Evolutionary conservation across 2,329 filamentous ascomycete species (phyloP).

Genomic region (Talaromyces albobiverticillius): DNA sequence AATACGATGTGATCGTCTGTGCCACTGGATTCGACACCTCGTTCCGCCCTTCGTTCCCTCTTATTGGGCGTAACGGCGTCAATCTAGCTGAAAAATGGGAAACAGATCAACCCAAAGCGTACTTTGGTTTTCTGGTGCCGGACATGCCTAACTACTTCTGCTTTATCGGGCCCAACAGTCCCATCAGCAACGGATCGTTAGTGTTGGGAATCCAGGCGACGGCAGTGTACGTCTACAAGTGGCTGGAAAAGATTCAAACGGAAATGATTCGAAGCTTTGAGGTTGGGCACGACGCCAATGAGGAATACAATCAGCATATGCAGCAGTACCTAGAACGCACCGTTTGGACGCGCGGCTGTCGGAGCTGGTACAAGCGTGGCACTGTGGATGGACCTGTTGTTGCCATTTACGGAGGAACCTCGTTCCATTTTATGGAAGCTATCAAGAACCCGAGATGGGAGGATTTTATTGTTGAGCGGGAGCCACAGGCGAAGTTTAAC

Average conservation of each 20-base stretch:
- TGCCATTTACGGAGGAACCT: slow-evolving; percentile 21
- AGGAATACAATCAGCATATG: slow-evolving; percentile 9
- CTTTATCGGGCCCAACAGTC: slow-evolving; percentile 31
- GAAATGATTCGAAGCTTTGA: slow-evolving; percentile 9
- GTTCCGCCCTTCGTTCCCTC: slow-evolving; percentile 45
- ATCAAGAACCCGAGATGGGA: slow-evolving; percentile 15
- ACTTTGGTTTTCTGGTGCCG: slow-evolving; percentile 45
- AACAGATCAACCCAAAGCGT: slow-evolving; percentile 36
- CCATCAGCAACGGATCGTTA: slow-evolving; percentile 38
- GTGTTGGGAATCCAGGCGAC: slow-evolving; percentile 3
- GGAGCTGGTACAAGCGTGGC: slow-evolving; percentile 17
- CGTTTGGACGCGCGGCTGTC: slow-evolving; percentile 4
- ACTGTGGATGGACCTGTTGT: slow-evolving; percentile 18
- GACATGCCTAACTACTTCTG: slow-evolving; percentile 48
- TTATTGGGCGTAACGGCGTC: slow-evolving; percentile 35
- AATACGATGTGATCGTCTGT: slow-evolving; percentile 28
- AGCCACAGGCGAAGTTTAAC: slow-evolving; percentile 16
- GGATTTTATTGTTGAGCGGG: slow-evolving; percentile 16
- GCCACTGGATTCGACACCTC: slow-evolving; percentile 39
- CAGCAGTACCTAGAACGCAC: slow-evolving; percentile 1
- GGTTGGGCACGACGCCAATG: slow-evolving; percentile 1
- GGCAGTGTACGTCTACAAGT: slow-evolving; percentile 5
- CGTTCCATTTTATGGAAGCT: slow-evolving; percentile 19
- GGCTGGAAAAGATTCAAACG: slow-evolving; percentile 5
- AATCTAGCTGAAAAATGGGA: slow-evolving; percentile 47